These are phyloP conservation scores for Trichophyton verrucosum DNA, from an alignment of 2,329 filamentous ascomycete genomes.

Conservation along the genomic window DNA sequence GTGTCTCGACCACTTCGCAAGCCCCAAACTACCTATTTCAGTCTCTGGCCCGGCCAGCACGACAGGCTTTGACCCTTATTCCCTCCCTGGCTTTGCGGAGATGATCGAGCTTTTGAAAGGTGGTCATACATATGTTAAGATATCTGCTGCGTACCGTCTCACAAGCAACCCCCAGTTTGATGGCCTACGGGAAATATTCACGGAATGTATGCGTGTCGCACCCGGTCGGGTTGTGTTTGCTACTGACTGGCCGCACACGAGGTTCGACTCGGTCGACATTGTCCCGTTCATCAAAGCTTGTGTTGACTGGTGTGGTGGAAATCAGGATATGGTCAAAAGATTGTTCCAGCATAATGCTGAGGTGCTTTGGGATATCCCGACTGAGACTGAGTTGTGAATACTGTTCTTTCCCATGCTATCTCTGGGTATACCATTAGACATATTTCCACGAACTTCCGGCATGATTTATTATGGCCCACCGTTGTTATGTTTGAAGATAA, in stretches of 20 bases:
- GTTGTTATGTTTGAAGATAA: background rate
- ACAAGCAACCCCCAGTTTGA: constrained; percentile 34
- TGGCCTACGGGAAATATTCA: constrained; percentile 38
- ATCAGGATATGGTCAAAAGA: constrained; percentile 35
- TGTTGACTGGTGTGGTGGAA: constrained; percentile 41
- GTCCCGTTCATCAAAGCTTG: constrained; percentile 43
- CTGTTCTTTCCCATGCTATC: background rate
- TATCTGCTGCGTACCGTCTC: constrained; percentile 48
- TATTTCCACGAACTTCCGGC: background rate
- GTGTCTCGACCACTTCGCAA: constrained; percentile 50
- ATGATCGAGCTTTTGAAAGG: constrained; percentile 36
- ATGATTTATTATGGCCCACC: background rate
- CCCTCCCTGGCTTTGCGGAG: constrained; percentile 39
- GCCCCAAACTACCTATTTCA: constrained; percentile 29
- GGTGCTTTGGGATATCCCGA: constrained; percentile 33
- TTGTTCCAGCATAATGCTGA: constrained; percentile 47
- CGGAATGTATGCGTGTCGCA: constrained; percentile 37
- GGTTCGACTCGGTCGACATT: constrained; percentile 47
- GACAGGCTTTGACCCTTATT: constrained; percentile 31
- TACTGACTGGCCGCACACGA: constrained; percentile 53
- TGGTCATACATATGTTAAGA: constrained; percentile 44
- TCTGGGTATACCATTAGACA: background rate
- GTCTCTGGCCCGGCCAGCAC: constrained; percentile 9
- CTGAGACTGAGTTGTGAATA: background rate
- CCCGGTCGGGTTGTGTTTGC: constrained; percentile 43